Percentiles rank a stretch among this genome's conserved stretches.
Conservation (phyloP, 441 rosid species). For the Metrosideros polymorpha region DNA sequence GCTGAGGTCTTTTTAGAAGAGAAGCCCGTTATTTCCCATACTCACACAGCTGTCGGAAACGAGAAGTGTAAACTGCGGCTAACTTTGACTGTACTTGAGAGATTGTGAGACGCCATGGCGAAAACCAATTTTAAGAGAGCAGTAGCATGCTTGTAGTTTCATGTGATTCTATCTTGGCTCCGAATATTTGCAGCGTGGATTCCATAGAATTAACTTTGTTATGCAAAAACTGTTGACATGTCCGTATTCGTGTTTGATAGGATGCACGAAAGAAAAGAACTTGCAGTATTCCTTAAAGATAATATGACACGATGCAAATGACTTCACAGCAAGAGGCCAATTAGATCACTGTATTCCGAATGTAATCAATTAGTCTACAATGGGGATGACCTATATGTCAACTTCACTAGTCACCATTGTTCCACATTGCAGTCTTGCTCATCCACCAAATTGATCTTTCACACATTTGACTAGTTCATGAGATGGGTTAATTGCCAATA, state of each 20-base stretch:
- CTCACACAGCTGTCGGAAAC: constrained; percentile 65
- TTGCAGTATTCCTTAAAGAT: not conserved
- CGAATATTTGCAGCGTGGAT: not conserved
- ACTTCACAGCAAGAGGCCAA: not conserved
- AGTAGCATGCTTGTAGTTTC: not conserved
- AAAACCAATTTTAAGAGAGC: not conserved
- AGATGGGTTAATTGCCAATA: not conserved
- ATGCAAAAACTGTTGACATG: not conserved
- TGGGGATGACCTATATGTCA: not conserved
- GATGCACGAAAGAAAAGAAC: not conserved
- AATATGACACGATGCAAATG: not conserved
- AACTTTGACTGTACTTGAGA: not conserved
- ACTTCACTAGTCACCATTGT: not conserved
- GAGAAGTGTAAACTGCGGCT: constrained; percentile 29
- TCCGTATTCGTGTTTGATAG: not conserved
- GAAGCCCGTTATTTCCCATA: constrained; percentile 42
- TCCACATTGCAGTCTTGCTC: not conserved
- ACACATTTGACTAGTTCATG: not conserved
- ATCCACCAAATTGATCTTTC: not conserved
- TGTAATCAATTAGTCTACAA: not conserved
- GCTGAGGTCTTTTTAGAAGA: constrained; percentile 17
- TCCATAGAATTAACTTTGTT: not conserved
- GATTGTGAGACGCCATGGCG: not conserved
- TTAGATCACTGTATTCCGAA: not conserved
- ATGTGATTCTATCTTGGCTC: not conserved